A percentile compares a stretch with the other conserved stretches of the same genome.
phyloP scores from a whole-genome alignment of 768 basidiomycete species.

The Phanerochaete carnosa region DNA sequence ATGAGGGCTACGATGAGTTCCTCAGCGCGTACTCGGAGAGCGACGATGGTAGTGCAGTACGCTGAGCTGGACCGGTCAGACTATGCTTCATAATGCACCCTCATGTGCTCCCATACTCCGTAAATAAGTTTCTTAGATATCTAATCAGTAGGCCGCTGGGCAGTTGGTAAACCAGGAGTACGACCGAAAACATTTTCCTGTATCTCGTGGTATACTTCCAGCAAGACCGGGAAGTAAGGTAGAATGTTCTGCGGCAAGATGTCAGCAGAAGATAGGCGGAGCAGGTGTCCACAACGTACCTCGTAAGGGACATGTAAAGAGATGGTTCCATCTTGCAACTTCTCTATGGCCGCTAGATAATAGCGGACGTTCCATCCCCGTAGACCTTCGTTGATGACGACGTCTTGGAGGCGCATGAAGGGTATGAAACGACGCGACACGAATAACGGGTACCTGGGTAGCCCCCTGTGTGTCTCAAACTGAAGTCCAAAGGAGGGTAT shows the following conservation, averaged over 20 bases:
- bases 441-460: slow-evolving; percentile 34
- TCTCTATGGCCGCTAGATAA: slow-evolving; percentile 53
- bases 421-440: slow-evolving; percentile 58
- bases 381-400: slow-evolving; percentile 74
- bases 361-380: slow-evolving; percentile 69
- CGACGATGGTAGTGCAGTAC: slow-evolving; percentile 46
- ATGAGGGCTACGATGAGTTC: slow-evolving; percentile 71
- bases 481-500: slow-evolving; percentile 71
- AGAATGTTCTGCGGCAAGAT: slow-evolving; percentile 48
- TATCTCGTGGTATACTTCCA: slow-evolving; percentile 57
- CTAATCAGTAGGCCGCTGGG: background rate
- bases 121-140: background rate
- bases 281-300: slow-evolving; percentile 35
- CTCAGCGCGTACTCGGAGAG: slow-evolving; percentile 76
- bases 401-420: slow-evolving; percentile 47
- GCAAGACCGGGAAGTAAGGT: slow-evolving; percentile 59
- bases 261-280: background rate
- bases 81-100: background rate
- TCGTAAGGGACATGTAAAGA: slow-evolving; percentile 55
- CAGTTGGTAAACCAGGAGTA: background rate
- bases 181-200: slow-evolving; percentile 39
- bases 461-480: slow-evolving; percentile 65
- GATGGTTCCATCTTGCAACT: slow-evolving; percentile 25
- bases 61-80: background rate
- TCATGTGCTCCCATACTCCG: slow-evolving; percentile 2